A percentile compares a stretch with the other conserved stretches of the same genome.
Conservation (phyloP, 352 stramenopile species). For the Globisporangium cystogenes region DNA sequence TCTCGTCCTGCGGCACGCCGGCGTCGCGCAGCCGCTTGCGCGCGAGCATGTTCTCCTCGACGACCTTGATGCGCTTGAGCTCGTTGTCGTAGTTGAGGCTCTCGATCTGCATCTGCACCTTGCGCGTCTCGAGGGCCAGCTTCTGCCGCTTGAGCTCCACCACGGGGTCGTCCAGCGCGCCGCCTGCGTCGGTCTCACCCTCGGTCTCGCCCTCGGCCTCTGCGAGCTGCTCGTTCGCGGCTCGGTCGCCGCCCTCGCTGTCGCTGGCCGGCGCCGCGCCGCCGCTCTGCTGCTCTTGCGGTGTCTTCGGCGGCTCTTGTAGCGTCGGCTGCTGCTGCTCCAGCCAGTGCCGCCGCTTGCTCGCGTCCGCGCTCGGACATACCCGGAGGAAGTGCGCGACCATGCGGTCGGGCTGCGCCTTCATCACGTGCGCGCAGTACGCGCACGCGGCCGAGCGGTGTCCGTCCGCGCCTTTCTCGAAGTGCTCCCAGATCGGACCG, state of each 20-base stretch:
- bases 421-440: constrained; percentile 14
- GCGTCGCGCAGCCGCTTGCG: constrained; percentile 43
- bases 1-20: constrained; percentile 12
- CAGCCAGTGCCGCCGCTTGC: constrained; percentile 9
- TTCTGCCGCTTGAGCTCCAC: constrained; percentile 7
- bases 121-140: constrained; percentile 12
- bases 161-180: not conserved
- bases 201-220: too few species aligned
- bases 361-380: constrained; percentile 9
- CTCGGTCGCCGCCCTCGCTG: too few species aligned
- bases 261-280: too few species aligned
- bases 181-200: not conserved
- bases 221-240: too few species aligned
- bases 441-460: constrained; percentile 13
- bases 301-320: too few species aligned
- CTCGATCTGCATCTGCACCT: constrained; percentile 16
- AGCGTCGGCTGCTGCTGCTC: too few species aligned
- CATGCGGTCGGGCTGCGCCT: constrained; percentile 16
- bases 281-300: not conserved
- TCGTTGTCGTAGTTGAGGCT: constrained; percentile 16
- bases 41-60: constrained; percentile 24
- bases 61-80: constrained; percentile 13
- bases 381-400: constrained; percentile 17
- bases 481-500: constrained; percentile 14
- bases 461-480: constrained; percentile 4